Base-by-base conservation (phyloP, 768 basidiomycete species). In the Cyclocybe aegerita region DNA sequence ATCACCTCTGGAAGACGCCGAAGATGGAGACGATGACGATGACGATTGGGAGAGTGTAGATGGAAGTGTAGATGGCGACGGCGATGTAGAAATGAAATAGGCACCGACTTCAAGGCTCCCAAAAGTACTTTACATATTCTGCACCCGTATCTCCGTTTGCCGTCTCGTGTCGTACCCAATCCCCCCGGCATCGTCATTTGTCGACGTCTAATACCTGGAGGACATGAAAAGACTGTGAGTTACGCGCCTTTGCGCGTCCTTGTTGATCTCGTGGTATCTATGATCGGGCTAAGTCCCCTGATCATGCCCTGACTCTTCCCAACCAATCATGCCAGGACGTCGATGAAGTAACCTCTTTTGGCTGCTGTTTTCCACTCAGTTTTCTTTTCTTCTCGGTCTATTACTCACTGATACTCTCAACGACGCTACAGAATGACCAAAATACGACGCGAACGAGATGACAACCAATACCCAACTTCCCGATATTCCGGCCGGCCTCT, bases 11-110 rank as follows among this genome's bases (percentile, higher is more conserved):
- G 80, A 78, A n/a, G 85, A 78, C 9, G 81, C 69, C 30, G 79
- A 75, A 9, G 81, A 74, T 4, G 80, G 70, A 2, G 80, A 61
- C 9, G 74, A 68, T 4, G 86, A 72, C 16, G 85, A 81, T 74
- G 87, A 83, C 52, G 86, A 85, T 39, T 78, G 82, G 78, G 89
- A 86, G 58, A 85, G 83, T 51, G 78, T 71, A 15, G 82, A 83
- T 32, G 78, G 67, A 15, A 81, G 80, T 54, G 80, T 78, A 30
- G 85, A 84, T 55, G 72, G 69, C 0, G 79, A 79, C 55, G 72
- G 68, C 9, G 83, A 85, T 58, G 73, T 82, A 11, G 81, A 83
- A 44, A 84, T 84, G 83, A 58, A 71, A 49, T 83, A 68, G 55
- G 14, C 14, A 14, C 23, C 17, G n/a, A 49, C 17, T 31, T 53